A percentile compares a stretch with the other conserved stretches of the same genome.
phyloP scores from a whole-genome alignment of 2,329 filamentous ascomycete species.

The Aspergillus brunneoviolaceus region DNA sequence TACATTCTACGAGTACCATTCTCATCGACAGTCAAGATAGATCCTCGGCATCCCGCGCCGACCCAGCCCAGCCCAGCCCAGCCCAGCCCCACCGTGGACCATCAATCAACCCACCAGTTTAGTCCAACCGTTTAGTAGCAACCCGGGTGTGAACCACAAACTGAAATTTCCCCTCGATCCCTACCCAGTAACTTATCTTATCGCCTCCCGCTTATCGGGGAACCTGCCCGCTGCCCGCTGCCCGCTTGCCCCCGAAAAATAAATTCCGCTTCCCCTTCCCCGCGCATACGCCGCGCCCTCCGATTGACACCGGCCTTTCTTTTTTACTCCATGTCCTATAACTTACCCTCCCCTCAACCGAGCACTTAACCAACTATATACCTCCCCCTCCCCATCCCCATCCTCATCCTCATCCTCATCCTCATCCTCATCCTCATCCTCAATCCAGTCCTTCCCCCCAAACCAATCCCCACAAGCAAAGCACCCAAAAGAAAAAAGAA shows the following conservation, averaged over 20 bases:
- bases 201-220: neutral
- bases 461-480: neutral
- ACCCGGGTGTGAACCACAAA: too few species aligned
- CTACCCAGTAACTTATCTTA: neutral
- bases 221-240: neutral
- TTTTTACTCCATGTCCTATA: too few species aligned
- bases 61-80: neutral
- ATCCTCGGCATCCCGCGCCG: neutral
- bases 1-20: too few species aligned
- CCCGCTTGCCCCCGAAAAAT: too few species aligned
- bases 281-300: neutral
- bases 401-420: neutral
- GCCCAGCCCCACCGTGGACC: neutral
- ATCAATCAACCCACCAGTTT: too few species aligned
- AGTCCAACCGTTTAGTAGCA: too few species aligned
- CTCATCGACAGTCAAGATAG: too few species aligned
- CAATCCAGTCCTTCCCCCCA: neutral
- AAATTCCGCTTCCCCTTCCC: too few species aligned
- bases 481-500: neutral
- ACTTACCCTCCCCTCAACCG: neutral
- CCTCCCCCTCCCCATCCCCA: neutral
- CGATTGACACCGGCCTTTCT: too few species aligned
- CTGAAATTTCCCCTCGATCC: neutral
- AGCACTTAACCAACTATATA: neutral
- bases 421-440: neutral